Percentiles rank a stretch among this genome's conserved stretches.
Conservation (phyloP, 169 alveolate species). For the Eimeria zaria region DNA sequence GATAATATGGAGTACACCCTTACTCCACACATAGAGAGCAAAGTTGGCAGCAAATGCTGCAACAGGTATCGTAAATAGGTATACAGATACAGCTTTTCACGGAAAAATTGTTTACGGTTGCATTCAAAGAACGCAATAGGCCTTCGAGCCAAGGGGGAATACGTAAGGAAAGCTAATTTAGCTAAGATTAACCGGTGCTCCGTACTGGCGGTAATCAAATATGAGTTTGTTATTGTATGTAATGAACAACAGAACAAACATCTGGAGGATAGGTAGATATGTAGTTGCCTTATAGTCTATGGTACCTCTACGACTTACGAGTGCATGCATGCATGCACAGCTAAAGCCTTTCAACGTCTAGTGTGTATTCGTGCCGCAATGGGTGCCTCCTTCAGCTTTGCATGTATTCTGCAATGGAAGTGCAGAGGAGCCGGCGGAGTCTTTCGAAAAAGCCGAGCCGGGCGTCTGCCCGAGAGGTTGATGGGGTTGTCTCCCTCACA, state of each 20-base stretch:
- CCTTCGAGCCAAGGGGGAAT: not conserved
- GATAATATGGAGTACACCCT: not conserved
- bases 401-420: conserved; percentile 75
- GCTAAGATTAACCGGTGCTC: not conserved
- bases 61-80: not conserved
- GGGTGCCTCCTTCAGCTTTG: conserved; percentile 41
- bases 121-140: not conserved
- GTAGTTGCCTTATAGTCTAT: not conserved
- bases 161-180: not conserved
- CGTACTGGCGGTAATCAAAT: not conserved
- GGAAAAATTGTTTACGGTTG: not conserved
- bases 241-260: not conserved
- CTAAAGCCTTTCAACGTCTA: not conserved
- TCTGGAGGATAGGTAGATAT: not conserved
- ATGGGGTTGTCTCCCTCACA: not conserved
- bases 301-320: not conserved
- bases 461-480: conserved; percentile 40
- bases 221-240: not conserved
- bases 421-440: conserved; percentile 59
- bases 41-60: not conserved
- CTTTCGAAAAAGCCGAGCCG: conserved; percentile 33
- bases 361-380: too few relatives aligned
- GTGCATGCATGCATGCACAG: not conserved
- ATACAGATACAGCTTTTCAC: not conserved
- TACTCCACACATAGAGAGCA: not conserved